phyloP scores from a whole-genome alignment of 75 land plant genomes.

The Pinus tabuliformis region DNA sequence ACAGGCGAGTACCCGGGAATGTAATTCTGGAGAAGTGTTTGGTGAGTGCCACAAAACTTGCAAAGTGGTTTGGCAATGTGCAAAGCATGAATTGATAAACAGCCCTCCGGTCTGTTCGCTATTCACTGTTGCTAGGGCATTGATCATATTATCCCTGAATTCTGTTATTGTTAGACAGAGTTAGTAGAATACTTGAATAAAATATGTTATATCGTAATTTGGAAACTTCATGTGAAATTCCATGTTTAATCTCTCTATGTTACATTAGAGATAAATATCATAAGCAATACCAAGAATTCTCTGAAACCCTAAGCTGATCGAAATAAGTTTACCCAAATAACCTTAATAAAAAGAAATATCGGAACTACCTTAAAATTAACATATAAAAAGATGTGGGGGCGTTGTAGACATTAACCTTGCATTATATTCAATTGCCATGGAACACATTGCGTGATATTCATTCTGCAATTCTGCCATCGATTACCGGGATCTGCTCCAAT shows the following conservation, averaged over 20 bases:
- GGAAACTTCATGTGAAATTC: background rate
- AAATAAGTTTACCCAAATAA: no score
- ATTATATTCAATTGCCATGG: background rate
- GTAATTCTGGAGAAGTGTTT: slow-evolving; percentile 22
- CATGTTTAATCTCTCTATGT: no score
- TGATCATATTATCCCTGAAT: slow-evolving; percentile 17
- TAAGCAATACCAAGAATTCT: no score
- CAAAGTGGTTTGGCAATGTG: slow-evolving; percentile 47
- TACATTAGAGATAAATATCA: no score
- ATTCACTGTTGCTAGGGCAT: slow-evolving; percentile 14
- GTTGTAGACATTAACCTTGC: background rate
- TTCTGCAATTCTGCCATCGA: slow-evolving; percentile 1
- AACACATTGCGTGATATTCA: background rate
- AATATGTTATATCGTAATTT: background rate
- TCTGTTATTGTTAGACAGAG: background rate
- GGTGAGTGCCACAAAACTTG: slow-evolving; percentile 37
- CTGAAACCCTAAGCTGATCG: no score
- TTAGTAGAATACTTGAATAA: no score
- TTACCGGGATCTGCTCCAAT: slow-evolving; percentile 1
- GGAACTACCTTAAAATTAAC: no score
- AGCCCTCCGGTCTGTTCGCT: slow-evolving; percentile 25
- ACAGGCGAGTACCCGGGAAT: background rate
- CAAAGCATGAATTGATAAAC: slow-evolving; percentile 61
- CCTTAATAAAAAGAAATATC: no score
- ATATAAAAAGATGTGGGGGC: background rate